Conservation (phyloP, 768 basidiomycete species). For the Boletus fagicola region DNA sequence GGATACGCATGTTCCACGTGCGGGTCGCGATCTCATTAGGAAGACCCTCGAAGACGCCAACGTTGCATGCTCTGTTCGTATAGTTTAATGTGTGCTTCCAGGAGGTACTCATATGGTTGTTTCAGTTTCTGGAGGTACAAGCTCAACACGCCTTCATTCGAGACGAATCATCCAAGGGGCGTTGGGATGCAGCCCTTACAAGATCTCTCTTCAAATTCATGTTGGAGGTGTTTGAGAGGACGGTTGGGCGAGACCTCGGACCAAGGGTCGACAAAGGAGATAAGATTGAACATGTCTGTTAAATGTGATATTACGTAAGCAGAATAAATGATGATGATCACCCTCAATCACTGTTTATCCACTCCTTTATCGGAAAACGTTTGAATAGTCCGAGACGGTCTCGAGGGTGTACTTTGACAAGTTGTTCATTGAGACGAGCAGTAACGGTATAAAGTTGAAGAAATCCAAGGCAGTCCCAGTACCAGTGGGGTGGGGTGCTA, state of each 20-base stretch:
- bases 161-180: slow-evolving; percentile 87
- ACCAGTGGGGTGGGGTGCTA: not conserved
- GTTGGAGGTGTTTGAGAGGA: slow-evolving; percentile 93
- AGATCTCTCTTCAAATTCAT: slow-evolving; percentile 77
- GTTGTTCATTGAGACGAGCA: not conserved
- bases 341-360: too few species aligned
- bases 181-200: slow-evolving; percentile 94
- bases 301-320: not conserved
- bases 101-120: slow-evolving; percentile 6
- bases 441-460: not conserved
- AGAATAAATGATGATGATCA: too few species aligned
- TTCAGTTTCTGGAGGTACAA: slow-evolving; percentile 90
- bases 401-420: not conserved
- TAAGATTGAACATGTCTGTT: slow-evolving; percentile 78
- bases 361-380: not conserved
- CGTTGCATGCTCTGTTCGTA: slow-evolving; percentile 66
- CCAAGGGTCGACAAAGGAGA: slow-evolving; percentile 46
- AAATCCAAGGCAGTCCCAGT: not conserved
- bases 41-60: slow-evolving; percentile 78
- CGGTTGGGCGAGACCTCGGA: slow-evolving; percentile 82
- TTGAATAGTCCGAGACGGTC: not conserved
- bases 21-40: slow-evolving; percentile 82
- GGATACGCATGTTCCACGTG: slow-evolving; percentile 93
- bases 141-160: slow-evolving; percentile 97
- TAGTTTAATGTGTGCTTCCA: not conserved